Conservation (phyloP, 139 green algal genomes). For the Chlamydomonas schloesseri region DNA sequence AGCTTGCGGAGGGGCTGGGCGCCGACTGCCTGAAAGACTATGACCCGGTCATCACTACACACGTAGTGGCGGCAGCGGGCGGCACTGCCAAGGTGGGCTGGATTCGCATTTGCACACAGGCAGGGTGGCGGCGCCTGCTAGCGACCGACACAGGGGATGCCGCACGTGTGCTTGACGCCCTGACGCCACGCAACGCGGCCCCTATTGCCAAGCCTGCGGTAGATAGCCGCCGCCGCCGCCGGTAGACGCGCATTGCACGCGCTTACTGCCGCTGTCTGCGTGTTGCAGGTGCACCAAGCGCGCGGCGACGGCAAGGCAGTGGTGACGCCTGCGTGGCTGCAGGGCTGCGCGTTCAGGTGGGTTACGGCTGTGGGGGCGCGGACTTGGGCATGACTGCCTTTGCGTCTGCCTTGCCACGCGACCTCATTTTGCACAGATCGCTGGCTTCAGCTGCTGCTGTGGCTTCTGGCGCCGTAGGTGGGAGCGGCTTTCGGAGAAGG, state of each 20-base stretch:
- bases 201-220: too few relatives aligned
- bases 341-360: slow-evolving; percentile 35
- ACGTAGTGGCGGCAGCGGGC: slow-evolving; percentile 46
- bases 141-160: too few relatives aligned
- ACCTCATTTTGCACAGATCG: not conserved
- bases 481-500: slow-evolving; percentile 5
- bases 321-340: slow-evolving; percentile 33
- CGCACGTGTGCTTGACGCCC: too few relatives aligned
- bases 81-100: slow-evolving; percentile 50
- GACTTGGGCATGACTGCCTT: too few relatives aligned
- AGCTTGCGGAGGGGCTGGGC: slow-evolving; percentile 78
- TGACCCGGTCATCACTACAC: slow-evolving; percentile 30
- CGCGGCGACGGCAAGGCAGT: slow-evolving; percentile 8
- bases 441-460: not conserved
- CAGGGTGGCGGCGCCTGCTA: too few relatives aligned
- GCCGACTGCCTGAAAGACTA: slow-evolving; percentile 60
- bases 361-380: not conserved
- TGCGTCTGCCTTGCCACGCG: not conserved
- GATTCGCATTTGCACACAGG: too few relatives aligned
- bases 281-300: slow-evolving; percentile 26
- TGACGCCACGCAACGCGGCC: too few relatives aligned
- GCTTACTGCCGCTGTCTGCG: too few relatives aligned
- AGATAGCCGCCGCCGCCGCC: too few relatives aligned
- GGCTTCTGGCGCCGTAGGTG: not conserved
- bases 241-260: too few relatives aligned